These are phyloP conservation scores for Lantana camara DNA, from an alignment of 257 asterid genomes.

Conservation along the genomic window DNA sequence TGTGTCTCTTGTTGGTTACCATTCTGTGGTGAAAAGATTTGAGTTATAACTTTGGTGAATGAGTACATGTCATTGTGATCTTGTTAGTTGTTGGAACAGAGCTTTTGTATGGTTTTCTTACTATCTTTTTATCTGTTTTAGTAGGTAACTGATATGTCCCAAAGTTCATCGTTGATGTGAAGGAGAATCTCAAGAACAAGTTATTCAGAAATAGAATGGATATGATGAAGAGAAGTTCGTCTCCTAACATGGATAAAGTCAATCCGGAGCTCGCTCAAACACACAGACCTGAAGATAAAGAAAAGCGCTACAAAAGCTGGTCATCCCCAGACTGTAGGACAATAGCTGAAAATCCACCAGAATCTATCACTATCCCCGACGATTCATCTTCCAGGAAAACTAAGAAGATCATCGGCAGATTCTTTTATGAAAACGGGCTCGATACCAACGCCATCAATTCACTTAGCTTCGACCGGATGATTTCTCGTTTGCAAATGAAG, in stretches of 20 bases:
- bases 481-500: conserved; percentile 19
- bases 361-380: neutral
- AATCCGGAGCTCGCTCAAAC: conserved; percentile 12
- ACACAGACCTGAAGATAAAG: neutral
- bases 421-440: conserved; percentile 48
- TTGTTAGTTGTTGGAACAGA: too few species aligned
- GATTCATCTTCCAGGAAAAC: conserved; percentile 21
- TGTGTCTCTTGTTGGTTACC: too few species aligned
- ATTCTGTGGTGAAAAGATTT: too few species aligned
- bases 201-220: conserved; percentile 26
- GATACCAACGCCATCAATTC: conserved; percentile 37
- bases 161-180: conserved; percentile 18
- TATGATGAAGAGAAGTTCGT: conserved; percentile 33
- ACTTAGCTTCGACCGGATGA: conserved; percentile 47
- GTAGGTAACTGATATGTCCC: too few species aligned
- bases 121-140: too few species aligned
- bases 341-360: conserved; percentile 7
- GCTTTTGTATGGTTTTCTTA: too few species aligned
- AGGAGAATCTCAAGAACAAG: conserved; percentile 25
- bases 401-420: conserved; percentile 42
- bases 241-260: conserved; percentile 11
- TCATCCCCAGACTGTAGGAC: conserved; percentile 9
- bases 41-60: too few species aligned
- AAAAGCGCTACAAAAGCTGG: conserved; percentile 22
- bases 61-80: too few species aligned